Base-by-base conservation (phyloP, 495 filamentous ascomycete genomes). In the Lasiosphaeriaceae sp. region DNA sequence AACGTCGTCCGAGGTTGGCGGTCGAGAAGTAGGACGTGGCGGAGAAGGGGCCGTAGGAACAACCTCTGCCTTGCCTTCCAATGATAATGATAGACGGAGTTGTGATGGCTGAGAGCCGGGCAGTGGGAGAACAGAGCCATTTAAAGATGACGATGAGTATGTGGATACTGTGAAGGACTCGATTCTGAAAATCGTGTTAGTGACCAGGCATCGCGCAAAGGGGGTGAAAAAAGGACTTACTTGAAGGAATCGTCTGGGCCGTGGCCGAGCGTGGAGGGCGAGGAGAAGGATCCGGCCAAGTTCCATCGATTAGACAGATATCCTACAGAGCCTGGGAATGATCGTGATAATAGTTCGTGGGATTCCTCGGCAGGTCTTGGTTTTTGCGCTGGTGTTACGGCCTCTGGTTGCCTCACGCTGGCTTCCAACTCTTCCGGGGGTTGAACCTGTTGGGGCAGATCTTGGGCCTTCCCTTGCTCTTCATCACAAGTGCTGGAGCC, bases 21-120 rank as follows among this genome's bases (percentile, higher is more conserved):
- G 56, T 31, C 49, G 61, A 44, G 65, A 59, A 41, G 68, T 58
- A 1, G 68, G 60, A 14, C 77, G 77, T 2, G 88, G 87, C 11
- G 91, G 90, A 1, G 92, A 93, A n/a, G 84, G 83, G 6, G 81
- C 81, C 58, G 84, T 75, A 45, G 86, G 82, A 9, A 88, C 78
- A 31, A 97, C 77, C 71, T 90, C 85, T 2, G 91, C 92, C 64
- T 89, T 89, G 52, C 92, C 92, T 54, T 95, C 90, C 48, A 88
- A 78, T 19, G 89, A 92, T 57, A 90, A 72, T 0, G 89, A 91
- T 50, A 96, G 65, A 45, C 85, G 76, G 29, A 89, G 71, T 31
- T 71, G 72, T 14, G 83, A 84, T 4, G 74, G 72, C 16, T 69
- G 66, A 2, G 71, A 66, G 26, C 64, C 64, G 29, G 68, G 67